A percentile compares a stretch with the other conserved stretches of the same genome.
Evolutionary conservation across 768 basidiomycete species (phyloP).

Genomic region (Kwoniella newhampshirensis): DNA sequence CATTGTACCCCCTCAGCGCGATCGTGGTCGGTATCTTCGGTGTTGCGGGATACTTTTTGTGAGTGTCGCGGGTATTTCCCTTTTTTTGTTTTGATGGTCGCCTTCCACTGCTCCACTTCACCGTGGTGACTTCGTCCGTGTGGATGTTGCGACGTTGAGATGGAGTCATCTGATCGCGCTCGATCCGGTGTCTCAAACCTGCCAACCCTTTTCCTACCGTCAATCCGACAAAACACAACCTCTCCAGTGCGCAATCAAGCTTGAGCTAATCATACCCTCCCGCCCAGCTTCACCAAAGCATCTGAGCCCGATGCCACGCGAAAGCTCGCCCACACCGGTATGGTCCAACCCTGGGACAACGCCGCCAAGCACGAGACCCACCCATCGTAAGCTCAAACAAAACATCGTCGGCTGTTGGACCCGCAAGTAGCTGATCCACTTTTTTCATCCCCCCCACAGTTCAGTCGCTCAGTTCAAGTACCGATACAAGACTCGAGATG

Average conservation of each 20-base stretch:
- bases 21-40: slow-evolving; percentile 46
- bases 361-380: slow-evolving; percentile 41
- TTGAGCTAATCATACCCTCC: background rate
- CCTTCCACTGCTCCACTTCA: no score
- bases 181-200: no score
- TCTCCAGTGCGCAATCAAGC: no score
- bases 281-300: slow-evolving; percentile 42
- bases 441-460: slow-evolving; percentile 9
- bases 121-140: no score
- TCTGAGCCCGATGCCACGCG: slow-evolving; percentile 41
- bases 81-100: background rate
- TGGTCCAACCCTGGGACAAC: slow-evolving; percentile 50
- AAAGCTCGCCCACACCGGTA: slow-evolving; percentile 29
- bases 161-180: no score
- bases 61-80: slow-evolving; percentile 17
- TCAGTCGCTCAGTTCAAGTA: slow-evolving; percentile 51
- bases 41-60: slow-evolving; percentile 52
- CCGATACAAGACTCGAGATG: slow-evolving; percentile 48
- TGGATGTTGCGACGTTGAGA: no score
- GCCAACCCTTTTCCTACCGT: no score
- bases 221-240: no score
- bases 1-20: slow-evolving; percentile 48
- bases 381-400: slow-evolving; percentile 45
- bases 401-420: no score
- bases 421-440: no score